phyloP scores from a whole-genome alignment of 2,329 filamentous ascomycete genomes.

The Aureobasidium pullulans region DNA sequence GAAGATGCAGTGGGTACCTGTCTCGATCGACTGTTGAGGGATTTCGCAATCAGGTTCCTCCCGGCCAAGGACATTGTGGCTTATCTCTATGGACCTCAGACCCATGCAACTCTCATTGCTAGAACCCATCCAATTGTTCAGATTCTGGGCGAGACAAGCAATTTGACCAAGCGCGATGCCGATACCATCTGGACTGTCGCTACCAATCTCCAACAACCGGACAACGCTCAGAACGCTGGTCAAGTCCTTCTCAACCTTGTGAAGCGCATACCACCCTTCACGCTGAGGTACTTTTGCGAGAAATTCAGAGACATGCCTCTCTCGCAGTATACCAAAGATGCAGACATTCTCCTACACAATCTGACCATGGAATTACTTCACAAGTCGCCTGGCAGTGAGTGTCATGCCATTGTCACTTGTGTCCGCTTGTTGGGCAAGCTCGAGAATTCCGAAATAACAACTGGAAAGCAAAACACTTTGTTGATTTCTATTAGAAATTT shows the following conservation, averaged over 20 bases:
- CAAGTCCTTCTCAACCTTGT: conserved; percentile 53
- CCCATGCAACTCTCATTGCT: conserved; percentile 81
- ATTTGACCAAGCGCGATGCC: conserved; percentile 64
- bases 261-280: conserved; percentile 33
- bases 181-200: conserved; percentile 81
- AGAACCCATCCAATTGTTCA: conserved; percentile 78
- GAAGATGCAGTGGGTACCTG: conserved; percentile 21
- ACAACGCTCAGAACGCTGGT: conserved; percentile 74
- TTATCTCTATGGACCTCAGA: conserved; percentile 84
- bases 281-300: conserved; percentile 58
- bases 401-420: not conserved
- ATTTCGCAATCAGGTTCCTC: conserved; percentile 62
- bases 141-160: conserved; percentile 73
- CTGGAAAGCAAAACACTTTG: not conserved
- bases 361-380: not conserved
- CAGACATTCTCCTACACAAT: not conserved
- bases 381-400: not conserved
- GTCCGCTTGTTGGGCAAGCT: not conserved
- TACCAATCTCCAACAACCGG: conserved; percentile 70
- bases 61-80: conserved; percentile 64
- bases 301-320: conserved; percentile 39
- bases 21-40: conserved; percentile 49
- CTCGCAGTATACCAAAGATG: not conserved
- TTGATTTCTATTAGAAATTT: not conserved
- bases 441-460: not conserved